Evolutionary conservation across 225 moss, liverwort and hornwort genomes (phyloP).

Genomic region (Sphagnum tenellum): DNA sequence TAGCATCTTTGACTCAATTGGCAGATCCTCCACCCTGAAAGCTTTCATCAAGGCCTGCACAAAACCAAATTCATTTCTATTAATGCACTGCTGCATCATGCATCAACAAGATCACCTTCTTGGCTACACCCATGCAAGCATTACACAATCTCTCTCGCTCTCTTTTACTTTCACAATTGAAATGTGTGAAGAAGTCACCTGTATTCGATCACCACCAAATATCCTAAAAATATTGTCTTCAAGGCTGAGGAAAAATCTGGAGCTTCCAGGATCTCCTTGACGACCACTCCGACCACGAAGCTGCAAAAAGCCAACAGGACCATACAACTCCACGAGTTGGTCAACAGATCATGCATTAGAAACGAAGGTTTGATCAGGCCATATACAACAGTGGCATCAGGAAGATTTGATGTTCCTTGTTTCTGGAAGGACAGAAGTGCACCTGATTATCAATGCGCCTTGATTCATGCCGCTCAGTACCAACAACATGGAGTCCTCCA

Average conservation of each 20-base stretch:
- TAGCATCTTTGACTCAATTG: constrained; percentile 98
- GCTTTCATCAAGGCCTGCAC: constrained; percentile 94
- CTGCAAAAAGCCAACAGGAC: constrained; percentile 19
- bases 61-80: constrained; percentile 2
- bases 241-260: constrained; percentile 89
- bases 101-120: not conserved
- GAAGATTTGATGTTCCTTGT: too few relatives aligned
- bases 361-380: too few relatives aligned
- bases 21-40: constrained; percentile 94
- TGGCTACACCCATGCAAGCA: not conserved
- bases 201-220: constrained; percentile 96
- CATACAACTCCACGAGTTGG: not conserved
- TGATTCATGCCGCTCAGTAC: constrained; percentile 92
- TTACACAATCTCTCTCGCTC: too few relatives aligned
- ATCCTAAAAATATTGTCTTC: constrained; percentile 98
- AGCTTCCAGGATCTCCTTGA: constrained; percentile 97
- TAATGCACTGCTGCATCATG: not conserved
- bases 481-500: constrained; percentile 95
- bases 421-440: not conserved
- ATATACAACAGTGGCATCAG: too few relatives aligned
- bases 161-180: too few relatives aligned
- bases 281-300: constrained; percentile 94
- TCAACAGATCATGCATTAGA: too few relatives aligned
- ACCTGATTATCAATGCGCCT: constrained; percentile 99
- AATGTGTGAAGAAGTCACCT: constrained; percentile 24